Percentiles rank a stretch among this genome's conserved stretches.
Evolutionary conservation across 2,329 filamentous ascomycete genomes (phyloP).

Genomic region (Hypomyces perniciosus): DNA sequence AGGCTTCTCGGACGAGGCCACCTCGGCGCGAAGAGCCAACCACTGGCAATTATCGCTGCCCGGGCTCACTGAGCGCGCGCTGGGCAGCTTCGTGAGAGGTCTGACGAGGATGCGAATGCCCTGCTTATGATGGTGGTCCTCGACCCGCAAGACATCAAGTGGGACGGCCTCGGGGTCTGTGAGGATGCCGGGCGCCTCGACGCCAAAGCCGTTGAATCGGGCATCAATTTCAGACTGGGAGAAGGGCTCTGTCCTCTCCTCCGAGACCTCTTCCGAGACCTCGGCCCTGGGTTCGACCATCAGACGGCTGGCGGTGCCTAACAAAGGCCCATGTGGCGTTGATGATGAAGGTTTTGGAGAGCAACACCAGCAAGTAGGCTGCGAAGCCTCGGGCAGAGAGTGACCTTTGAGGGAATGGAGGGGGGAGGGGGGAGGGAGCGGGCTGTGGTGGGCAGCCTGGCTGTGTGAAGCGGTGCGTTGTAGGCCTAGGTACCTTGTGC

Average conservation of each 20-base stretch:
- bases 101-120: slow-evolving; percentile 54
- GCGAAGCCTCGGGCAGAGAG: neutral
- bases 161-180: slow-evolving; percentile 40
- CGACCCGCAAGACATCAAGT: slow-evolving; percentile 46
- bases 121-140: slow-evolving; percentile 47
- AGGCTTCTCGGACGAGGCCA: slow-evolving; percentile 45
- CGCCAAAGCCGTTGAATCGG: slow-evolving; percentile 40
- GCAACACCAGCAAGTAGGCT: slow-evolving; percentile 5
- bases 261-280: slow-evolving; percentile 33
- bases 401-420: slow-evolving; percentile 5
- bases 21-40: slow-evolving; percentile 50
- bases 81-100: slow-evolving; percentile 45
- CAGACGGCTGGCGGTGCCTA: slow-evolving; percentile 15
- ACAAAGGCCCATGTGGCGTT: slow-evolving; percentile 20
- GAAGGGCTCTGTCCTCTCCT: slow-evolving; percentile 54
- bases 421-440: slow-evolving; percentile 7
- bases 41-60: slow-evolving; percentile 52
- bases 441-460: slow-evolving; percentile 6
- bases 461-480: neutral
- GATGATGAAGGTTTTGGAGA: slow-evolving; percentile 3
- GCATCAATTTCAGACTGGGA: slow-evolving; percentile 50
- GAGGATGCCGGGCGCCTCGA: slow-evolving; percentile 36
- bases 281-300: slow-evolving; percentile 43
- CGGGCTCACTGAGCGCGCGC: slow-evolving; percentile 49
- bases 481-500: slow-evolving; percentile 1